These are phyloP conservation scores for Ophiostoma angusticollis DNA, from an alignment of 2,329 filamentous ascomycete genomes.

Conservation along the genomic window DNA sequence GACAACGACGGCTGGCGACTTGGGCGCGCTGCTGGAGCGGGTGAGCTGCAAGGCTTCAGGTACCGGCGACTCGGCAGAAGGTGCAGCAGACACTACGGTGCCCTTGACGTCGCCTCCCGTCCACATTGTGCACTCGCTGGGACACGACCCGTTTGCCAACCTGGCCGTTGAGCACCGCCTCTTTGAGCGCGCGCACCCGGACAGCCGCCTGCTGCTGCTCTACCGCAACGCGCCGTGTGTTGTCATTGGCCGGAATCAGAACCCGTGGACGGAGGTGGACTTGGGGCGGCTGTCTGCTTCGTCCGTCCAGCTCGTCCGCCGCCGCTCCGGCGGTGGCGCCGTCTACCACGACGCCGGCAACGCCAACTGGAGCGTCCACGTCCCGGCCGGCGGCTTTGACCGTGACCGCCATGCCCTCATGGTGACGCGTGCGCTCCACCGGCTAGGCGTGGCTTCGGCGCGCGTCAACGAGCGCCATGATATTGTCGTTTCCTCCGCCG, in stretches of 20 bases:
- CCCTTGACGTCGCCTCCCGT: no score
- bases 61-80: no score
- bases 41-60: conserved; percentile 3
- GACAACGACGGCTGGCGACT: conserved; percentile 1
- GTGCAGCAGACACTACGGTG: background rate
- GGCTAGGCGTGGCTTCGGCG: conserved; percentile 51
- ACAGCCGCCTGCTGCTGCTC: conserved; percentile 69
- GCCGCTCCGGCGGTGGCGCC: conserved; percentile 78
- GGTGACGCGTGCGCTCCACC: conserved; percentile 69
- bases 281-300: conserved; percentile 41
- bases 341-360: conserved; percentile 93
- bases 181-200: conserved; percentile 56
- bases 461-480: conserved; percentile 86
- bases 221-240: conserved; percentile 82
- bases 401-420: conserved; percentile 82
- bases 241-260: conserved; percentile 91
- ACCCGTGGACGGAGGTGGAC: conserved; percentile 89
- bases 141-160: conserved; percentile 70
- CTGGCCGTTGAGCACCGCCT: conserved; percentile 90
- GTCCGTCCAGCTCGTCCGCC: conserved; percentile 53
- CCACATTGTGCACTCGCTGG: conserved; percentile 61
- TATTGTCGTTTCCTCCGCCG: conserved; percentile 56
- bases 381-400: conserved; percentile 62
- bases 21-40: conserved; percentile 1
- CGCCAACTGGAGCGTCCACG: conserved; percentile 89